Evolutionary conservation across 257 asterid genomes (phyloP), one percentile per base, ranked within the genome.

Genomic region (Galeopsis tetrahit): DNA sequence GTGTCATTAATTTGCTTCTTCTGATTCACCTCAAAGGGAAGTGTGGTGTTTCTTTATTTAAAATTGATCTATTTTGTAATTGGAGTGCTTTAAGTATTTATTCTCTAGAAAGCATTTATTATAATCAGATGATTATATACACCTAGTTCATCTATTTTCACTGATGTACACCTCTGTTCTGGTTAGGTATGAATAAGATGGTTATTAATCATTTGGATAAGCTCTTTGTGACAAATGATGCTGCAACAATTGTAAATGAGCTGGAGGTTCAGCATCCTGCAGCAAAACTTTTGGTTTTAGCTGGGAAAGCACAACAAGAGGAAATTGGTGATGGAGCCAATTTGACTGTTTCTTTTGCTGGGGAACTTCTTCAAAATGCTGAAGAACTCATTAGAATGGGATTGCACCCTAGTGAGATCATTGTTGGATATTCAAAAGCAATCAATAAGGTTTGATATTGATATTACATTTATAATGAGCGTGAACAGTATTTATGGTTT

Each of bases 211-310:
- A 95, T 84, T 78, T 95, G 81, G 98, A 95, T 77, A 95, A 95
- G 85, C 94, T 92, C 21, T 92, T 95, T 65, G 79, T 95, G 66
- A 95, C 99, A 35, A 95, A 95, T 79, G 99, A 95, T 82, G 99
- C 99, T 64, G 98, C 87, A 9, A 95, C 98, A 11, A 95, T 95
- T 49, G 96, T 92, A 46, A 95, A 86, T 81, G 96, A 95, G 74
- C 96, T 95, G 63, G 99, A 92, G 84, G 92, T 95, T 80, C 99
- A 95, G 89, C 99, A 95, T 67, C 99, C 98, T 70, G 99, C 99
- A 5, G 99, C 99, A 66, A 95, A 95, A 85, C 70, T 95, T 70
- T 82, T 95, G 90, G 98, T 95, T 71, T 77, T 95, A 66, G 99
- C 99, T 67, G 99, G 90, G 61, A 92, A 88, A 84, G 98, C 99